Evolutionary conservation across 306 rosid genomes (phyloP).

Genomic region (Cyamopsis tetragonoloba): DNA sequence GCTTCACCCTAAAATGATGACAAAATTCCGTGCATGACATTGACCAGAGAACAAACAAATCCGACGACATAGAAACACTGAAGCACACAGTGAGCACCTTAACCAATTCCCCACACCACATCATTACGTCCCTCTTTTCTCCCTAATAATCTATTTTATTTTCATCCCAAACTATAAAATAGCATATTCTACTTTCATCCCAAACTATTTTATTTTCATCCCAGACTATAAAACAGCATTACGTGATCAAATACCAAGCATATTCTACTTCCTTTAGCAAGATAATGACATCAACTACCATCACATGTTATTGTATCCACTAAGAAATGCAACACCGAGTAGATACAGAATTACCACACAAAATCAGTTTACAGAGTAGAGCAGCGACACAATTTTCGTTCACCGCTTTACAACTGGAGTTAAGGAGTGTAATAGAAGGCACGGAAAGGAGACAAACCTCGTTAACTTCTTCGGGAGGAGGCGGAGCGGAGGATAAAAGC

Average conservation of each 20-base stretch:
- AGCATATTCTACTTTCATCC: conserved; percentile 12
- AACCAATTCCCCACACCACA: not conserved
- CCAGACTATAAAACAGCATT: not conserved
- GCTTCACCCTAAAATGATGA: not conserved
- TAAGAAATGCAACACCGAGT: too few relatives aligned
- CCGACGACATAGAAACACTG: not conserved
- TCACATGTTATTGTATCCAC: too few relatives aligned
- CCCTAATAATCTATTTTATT: not conserved
- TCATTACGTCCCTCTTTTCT: not conserved
- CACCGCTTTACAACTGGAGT: not conserved
- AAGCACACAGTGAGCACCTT: not conserved
- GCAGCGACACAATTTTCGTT: not conserved
- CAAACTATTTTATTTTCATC: not conserved
- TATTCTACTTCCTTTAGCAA: not conserved
- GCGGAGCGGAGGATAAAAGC: conserved; percentile 13
- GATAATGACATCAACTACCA: not conserved
- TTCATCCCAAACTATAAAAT: not conserved
- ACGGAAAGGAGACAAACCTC: conserved; percentile 31
- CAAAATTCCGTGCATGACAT: not conserved
- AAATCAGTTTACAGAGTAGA: not conserved
- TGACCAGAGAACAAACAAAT: not conserved
- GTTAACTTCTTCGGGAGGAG: conserved; percentile 39
- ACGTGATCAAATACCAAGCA: not conserved
- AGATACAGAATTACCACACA: not conserved
- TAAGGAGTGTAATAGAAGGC: not conserved